phyloP scores from a whole-genome alignment of 768 basidiomycete species.

The Suillus alpinus region DNA sequence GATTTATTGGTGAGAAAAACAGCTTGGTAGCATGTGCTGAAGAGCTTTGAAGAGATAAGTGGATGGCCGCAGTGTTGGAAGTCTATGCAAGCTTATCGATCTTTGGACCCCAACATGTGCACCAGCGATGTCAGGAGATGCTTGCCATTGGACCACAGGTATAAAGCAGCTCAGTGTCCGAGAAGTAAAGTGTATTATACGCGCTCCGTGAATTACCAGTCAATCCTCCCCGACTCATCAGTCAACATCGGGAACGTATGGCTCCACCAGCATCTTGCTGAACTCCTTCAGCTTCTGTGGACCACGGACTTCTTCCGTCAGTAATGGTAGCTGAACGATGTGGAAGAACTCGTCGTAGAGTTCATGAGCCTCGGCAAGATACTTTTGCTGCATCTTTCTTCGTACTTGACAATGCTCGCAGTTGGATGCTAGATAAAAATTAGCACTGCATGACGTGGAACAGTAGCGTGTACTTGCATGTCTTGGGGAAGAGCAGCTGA shows the following conservation, averaged over 20 bases:
- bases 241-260: conserved; percentile 54
- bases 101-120: neutral
- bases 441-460: neutral
- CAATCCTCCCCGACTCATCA: conserved; percentile 5
- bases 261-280: conserved; percentile 85
- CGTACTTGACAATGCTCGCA: conserved; percentile 96
- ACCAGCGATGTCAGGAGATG: neutral
- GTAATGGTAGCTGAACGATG: conserved; percentile 86
- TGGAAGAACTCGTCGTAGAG: conserved; percentile 99
- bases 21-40: neutral
- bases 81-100: neutral
- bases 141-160: conserved; percentile 1
- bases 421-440: conserved; percentile 60
- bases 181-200: neutral
- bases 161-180: neutral
- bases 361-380: conserved; percentile 93
- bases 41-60: neutral
- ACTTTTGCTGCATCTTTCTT: conserved; percentile 98
- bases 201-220: neutral
- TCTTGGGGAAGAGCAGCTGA: conserved; percentile 91
- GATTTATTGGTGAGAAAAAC: neutral
- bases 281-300: conserved; percentile 92
- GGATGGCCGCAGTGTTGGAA: neutral
- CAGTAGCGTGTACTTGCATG: conserved; percentile 49
- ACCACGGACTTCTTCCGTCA: conserved; percentile 96